phyloP scores from a whole-genome alignment of 2,329 filamentous ascomycete genomes.

The Diaporthe citriasiana region DNA sequence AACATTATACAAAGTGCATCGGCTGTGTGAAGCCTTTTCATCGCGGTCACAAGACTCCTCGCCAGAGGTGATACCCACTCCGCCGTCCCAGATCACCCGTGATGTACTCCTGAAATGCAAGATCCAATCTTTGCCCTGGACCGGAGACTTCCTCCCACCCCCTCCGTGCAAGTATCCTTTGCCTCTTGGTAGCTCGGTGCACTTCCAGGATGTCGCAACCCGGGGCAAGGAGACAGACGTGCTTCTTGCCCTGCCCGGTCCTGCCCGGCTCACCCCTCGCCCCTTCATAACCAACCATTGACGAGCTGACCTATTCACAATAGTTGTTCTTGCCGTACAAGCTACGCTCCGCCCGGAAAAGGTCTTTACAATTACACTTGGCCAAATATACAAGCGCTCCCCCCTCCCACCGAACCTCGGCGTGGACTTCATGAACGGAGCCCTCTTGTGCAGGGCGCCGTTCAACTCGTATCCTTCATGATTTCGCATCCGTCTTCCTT shows the following conservation, averaged over 20 bases:
- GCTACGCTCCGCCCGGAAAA: constrained; percentile 37
- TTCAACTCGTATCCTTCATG: constrained; percentile 23
- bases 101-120: constrained; percentile 35
- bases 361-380: constrained; percentile 43
- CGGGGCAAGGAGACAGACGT: neutral
- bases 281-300: constrained; percentile 23
- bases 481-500: constrained; percentile 45
- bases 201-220: neutral
- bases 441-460: neutral
- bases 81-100: constrained; percentile 24
- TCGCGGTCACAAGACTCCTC: constrained; percentile 7
- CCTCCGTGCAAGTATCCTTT: neutral
- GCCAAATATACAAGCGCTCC: constrained; percentile 30
- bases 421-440: constrained; percentile 7
- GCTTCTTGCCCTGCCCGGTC: constrained; percentile 11
- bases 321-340: constrained; percentile 37
- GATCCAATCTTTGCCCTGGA: constrained; percentile 33
- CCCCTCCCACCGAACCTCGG: neutral
- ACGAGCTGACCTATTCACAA: constrained; percentile 34
- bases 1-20: constrained; percentile 33
- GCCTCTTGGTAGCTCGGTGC: neutral
- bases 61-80: constrained; percentile 21
- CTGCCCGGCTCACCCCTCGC: neutral
- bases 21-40: constrained; percentile 23
- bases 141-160: constrained; percentile 5